Conservation (phyloP, 208 protist genomes). For the Leishmania major region DNA sequence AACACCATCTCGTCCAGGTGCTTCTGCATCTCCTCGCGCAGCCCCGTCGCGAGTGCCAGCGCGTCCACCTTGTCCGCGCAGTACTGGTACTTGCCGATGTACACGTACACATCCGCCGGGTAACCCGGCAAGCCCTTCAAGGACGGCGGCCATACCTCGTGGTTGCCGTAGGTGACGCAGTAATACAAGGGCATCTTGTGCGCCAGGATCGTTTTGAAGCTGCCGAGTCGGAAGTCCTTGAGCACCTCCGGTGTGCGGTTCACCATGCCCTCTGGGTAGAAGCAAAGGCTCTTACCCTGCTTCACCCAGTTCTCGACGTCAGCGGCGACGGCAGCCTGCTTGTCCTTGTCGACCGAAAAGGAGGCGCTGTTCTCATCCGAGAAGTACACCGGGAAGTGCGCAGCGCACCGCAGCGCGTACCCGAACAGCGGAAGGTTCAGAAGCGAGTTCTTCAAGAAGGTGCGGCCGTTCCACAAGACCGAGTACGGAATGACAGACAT, state of each 20-base stretch:
- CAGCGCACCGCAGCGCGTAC: slow-evolving; percentile 52
- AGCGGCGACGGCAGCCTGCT: slow-evolving; percentile 69
- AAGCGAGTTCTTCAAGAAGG: slow-evolving; percentile 69
- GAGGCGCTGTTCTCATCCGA: slow-evolving; percentile 39
- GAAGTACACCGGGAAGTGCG: slow-evolving; percentile 89
- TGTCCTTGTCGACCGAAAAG: slow-evolving; percentile 83
- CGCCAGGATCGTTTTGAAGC: slow-evolving; percentile 71
- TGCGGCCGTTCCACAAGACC: slow-evolving; percentile 43
- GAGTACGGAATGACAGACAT: slow-evolving; percentile 40
- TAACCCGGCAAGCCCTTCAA: slow-evolving; percentile 67
- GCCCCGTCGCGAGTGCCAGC: slow-evolving; percentile 16
- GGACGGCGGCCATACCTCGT: slow-evolving; percentile 75
- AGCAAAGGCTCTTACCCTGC: slow-evolving; percentile 1
- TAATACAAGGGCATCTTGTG: slow-evolving; percentile 76
- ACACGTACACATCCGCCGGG: slow-evolving; percentile 80
- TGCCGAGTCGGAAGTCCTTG: slow-evolving; percentile 82
- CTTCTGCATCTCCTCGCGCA: slow-evolving; percentile 77
- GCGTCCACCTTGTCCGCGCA: too few species aligned
- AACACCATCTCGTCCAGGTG: slow-evolving; percentile 62
- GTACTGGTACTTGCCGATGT: slow-evolving; percentile 71
- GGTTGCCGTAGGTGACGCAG: slow-evolving; percentile 75
- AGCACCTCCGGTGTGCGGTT: slow-evolving; percentile 83
- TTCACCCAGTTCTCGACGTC: slow-evolving; percentile 37
- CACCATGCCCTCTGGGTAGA: slow-evolving; percentile 87
- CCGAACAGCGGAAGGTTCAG: slow-evolving; percentile 70